These are phyloP conservation scores for Pseudogymnoascus sp. DNA, from an alignment of 2,329 filamentous ascomycete genomes.

Conservation along the genomic window DNA sequence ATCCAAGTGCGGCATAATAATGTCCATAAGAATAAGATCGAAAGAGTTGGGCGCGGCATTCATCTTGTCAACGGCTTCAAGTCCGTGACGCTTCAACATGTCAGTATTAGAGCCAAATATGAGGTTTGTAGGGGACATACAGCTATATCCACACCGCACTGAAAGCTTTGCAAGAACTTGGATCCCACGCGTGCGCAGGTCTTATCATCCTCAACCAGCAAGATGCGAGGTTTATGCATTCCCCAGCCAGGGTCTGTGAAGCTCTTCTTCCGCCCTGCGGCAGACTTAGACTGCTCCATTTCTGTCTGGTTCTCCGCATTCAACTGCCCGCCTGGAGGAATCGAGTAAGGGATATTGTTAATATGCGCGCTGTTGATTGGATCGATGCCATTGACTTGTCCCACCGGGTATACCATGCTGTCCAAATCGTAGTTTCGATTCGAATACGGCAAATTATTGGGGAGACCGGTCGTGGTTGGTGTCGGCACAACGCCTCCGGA, in stretches of 20 bases:
- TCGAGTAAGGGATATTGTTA: slow-evolving; percentile 82
- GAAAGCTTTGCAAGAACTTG: slow-evolving; percentile 59
- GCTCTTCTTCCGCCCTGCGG: slow-evolving; percentile 36
- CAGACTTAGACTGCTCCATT: slow-evolving; percentile 33
- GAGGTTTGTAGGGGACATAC: slow-evolving; percentile 38
- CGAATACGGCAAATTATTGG: slow-evolving; percentile 35
- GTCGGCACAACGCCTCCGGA: slow-evolving; percentile 30
- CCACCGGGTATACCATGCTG: slow-evolving; percentile 81
- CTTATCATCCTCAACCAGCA: slow-evolving; percentile 80
- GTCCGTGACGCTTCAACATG: slow-evolving; percentile 61
- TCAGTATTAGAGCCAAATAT: slow-evolving; percentile 19
- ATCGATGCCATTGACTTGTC: slow-evolving; percentile 84
- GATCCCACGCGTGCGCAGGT: slow-evolving; percentile 61
- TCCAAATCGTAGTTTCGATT: slow-evolving; percentile 50
- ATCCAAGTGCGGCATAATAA: slow-evolving; percentile 95
- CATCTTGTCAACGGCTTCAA: slow-evolving; percentile 86
- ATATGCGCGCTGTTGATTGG: slow-evolving; percentile 93
- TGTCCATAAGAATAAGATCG: slow-evolving; percentile 77
- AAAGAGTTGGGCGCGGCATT: slow-evolving; percentile 44
- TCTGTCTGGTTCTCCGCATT: slow-evolving; percentile 32
- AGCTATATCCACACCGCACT: slow-evolving; percentile 60
- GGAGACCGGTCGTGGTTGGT: slow-evolving; percentile 40
- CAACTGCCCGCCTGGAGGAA: slow-evolving; percentile 55
- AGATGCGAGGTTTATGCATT: slow-evolving; percentile 63
- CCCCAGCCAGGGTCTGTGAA: slow-evolving; percentile 48